Percentiles rank a stretch among this genome's conserved stretches.
Conservation (phyloP, 805 yeast genomes). For the Lipomyces sp. region DNA sequence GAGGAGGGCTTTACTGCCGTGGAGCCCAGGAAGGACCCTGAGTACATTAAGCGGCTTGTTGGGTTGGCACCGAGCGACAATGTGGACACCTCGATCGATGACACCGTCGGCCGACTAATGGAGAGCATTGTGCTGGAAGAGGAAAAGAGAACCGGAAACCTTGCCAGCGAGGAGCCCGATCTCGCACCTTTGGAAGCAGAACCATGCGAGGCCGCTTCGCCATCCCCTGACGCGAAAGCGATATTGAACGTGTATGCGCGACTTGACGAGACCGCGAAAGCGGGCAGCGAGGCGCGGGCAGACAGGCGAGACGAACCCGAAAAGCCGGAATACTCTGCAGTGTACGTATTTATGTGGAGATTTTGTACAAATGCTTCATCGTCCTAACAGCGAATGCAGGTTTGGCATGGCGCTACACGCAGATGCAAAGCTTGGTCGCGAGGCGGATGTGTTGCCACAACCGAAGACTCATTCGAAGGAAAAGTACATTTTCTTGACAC, state of each 20-base stretch:
- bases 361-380: background rate
- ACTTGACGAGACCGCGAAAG: background rate
- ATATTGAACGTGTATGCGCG: background rate
- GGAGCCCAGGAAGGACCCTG: constrained; percentile 5
- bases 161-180: background rate
- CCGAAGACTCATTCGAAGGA: background rate
- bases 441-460: constrained; percentile 2
- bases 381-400: background rate
- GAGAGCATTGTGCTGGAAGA: constrained; percentile 7
- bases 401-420: constrained; percentile 18
- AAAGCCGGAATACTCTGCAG: background rate
- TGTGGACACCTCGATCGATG: background rate
- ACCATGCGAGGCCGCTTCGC: too few relatives aligned
- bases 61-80: constrained; percentile 4
- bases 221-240: too few relatives aligned
- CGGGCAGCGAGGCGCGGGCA: too few relatives aligned
- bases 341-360: background rate
- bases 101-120: constrained; percentile 8
- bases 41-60: constrained; percentile 6
- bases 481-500: constrained; percentile 10
- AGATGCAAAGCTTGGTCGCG: constrained; percentile 8
- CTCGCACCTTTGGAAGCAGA: background rate
- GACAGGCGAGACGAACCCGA: too few relatives aligned
- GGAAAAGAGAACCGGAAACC: background rate
- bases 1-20: background rate